Conservation (phyloP, 495 filamentous ascomycete genomes). For the Pyrenula massariospora region DNA sequence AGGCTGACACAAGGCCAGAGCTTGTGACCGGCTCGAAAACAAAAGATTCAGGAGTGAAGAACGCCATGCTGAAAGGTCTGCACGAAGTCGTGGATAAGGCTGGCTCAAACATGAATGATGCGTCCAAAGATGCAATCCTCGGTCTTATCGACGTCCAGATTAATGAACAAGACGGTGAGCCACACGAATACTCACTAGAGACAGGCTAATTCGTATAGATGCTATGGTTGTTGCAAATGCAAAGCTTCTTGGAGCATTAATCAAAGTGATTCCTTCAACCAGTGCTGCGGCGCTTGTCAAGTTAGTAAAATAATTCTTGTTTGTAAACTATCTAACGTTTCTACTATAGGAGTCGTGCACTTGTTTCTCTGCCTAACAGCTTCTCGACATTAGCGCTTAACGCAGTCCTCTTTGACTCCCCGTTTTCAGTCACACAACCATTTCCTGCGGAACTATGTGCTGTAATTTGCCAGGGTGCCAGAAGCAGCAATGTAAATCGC, state of each 20-base stretch:
- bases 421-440: constrained; percentile 50
- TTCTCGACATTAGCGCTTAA: constrained; percentile 74
- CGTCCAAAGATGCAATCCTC: constrained; percentile 68
- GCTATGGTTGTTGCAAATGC: constrained; percentile 79
- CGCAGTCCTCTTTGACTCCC: constrained; percentile 70
- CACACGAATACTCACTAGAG: not conserved
- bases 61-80: constrained; percentile 93
- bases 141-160: constrained; percentile 76
- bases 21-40: constrained; percentile 91
- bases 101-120: constrained; percentile 85
- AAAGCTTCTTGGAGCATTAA: constrained; percentile 73
- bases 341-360: constrained; percentile 48
- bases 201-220: constrained; percentile 24
- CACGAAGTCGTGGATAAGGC: constrained; percentile 95
- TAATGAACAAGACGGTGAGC: constrained; percentile 55
- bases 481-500: constrained; percentile 53
- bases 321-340: constrained; percentile 4
- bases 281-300: constrained; percentile 60
- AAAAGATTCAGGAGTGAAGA: constrained; percentile 73
- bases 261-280: constrained; percentile 65
- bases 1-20: constrained; percentile 41
- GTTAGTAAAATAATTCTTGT: constrained; percentile 20
- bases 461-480: constrained; percentile 71
- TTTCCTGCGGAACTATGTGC: constrained; percentile 60
- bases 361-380: constrained; percentile 57